Conservation (phyloP, 2,329 filamentous ascomycete species). For the Aspergillus bombycis region DNA sequence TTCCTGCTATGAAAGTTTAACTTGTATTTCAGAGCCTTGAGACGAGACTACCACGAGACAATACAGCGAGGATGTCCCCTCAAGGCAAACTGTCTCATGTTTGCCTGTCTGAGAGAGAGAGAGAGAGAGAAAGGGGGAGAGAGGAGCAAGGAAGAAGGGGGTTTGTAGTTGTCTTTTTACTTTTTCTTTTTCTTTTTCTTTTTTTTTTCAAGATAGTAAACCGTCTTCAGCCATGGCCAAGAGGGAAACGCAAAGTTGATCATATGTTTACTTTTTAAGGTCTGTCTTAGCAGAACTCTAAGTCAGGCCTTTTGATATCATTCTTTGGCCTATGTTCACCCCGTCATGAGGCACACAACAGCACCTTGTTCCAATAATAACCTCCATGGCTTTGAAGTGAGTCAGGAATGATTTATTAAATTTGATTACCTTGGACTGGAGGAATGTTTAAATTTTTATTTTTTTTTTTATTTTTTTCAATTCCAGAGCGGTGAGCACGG, state of each 20-base stretch:
- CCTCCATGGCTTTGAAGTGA: background rate
- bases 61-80: background rate
- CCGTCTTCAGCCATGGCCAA: background rate
- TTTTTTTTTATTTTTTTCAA: background rate
- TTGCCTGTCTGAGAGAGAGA: background rate
- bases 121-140: background rate
- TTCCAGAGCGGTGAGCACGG: constrained; percentile 24
- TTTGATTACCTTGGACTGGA: background rate
- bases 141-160: background rate
- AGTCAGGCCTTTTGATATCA: background rate
- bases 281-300: constrained; percentile 5
- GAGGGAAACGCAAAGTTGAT: background rate
- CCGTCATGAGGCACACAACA: background rate
- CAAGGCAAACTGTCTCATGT: constrained; percentile 3
- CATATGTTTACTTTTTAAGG: constrained; percentile 6
- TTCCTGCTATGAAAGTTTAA: constrained; percentile 5
- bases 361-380: background rate
- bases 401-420: constrained; percentile 5
- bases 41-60: background rate
- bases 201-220: background rate
- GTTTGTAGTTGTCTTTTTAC: background rate
- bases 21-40: background rate
- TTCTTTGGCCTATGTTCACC: background rate
- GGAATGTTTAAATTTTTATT: background rate
- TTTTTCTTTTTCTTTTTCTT: background rate